Base-by-base conservation (phyloP, 2,329 filamentous ascomycete genomes). In the Thelonectria discophora region DNA sequence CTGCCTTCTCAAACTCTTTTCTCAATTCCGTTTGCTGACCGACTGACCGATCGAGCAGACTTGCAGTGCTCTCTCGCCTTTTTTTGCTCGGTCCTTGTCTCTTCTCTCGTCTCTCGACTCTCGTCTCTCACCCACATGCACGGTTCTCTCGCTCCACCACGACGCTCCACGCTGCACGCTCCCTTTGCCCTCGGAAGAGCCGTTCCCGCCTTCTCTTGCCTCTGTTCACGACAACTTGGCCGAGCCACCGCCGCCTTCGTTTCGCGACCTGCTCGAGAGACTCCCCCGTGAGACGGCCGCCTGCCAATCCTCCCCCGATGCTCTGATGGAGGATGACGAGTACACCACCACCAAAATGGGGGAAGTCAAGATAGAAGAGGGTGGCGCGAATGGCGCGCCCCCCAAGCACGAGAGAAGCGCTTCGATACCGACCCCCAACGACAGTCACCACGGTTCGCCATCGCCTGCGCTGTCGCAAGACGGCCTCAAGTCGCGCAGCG, bases 401-500 rank as follows among this genome's bases (percentile, higher is more conserved):
- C 64, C 80, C 60, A 81, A 81, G 71, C 78, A 75, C 69, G 80
- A 81, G 66, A 71, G 71, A 57, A 78, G 76, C 65, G 75, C 73
- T 62, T 75, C 77, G 42, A 75, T 77, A 50, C 77, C 79, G 12
- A 76, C 79, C n/a, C 68, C 70, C 34, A 72, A 73, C 51, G 65
- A 64, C 50, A 70, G 67, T 40, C 62, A 70, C 13, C 67, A 69
- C 54, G 65, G 70, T 18, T 68, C 68, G 15, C 72, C 66, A 40
- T 80, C 80, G 5, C 75, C 80, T 46, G 82, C 77, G 63, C 65
- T 77, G 70, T 83, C 82, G 53, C 77, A 78, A 56, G 80, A 81
- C 65, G 79, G 78, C 42, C 65, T 72, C 66, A 85, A 85, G 66
- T 77, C 79, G 56, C 78, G 79, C 59, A 81, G 77, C 68, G 81